Base-by-base conservation (phyloP, 2,329 filamentous ascomycete species). In the Leptoxyphium fumago region DNA sequence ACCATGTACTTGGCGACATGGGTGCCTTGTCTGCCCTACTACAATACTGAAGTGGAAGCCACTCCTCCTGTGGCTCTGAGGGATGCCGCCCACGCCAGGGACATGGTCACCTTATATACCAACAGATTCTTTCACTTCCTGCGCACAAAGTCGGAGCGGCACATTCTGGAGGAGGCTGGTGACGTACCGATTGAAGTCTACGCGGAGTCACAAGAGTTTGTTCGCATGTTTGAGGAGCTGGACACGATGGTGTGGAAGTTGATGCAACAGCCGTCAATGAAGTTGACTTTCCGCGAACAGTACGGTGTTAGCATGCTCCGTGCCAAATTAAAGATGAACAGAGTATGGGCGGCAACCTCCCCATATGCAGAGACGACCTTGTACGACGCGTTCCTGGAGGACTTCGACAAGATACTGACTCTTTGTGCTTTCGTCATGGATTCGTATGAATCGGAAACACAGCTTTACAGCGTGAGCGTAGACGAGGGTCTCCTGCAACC, bases 401-500 rank as follows among this genome's bases (percentile, higher is more conserved):
- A 57, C 2, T 59, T 58, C 41, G 54, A 60, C 28, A 52, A 60
- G 21, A 56, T 59, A 18, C 49, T 58, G 11, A 50, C 50, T 13
- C 56, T 55, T 39, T 56, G 55, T 45, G 48, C 45, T 17, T 52
- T 55, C 39, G 52, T 58, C 38, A 49, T 58, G 47, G 49, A 49
- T n/a, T 51, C 46, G 34, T 56, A 58, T 41, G 49, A 53, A 15
- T 47, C 55, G 10, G 11, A 17, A 5, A 42, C 48, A 18, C 48
- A 55, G 7, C 44, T 59, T 2, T 53, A 59, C 42, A 51, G 51
- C 8, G 53, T 56, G 29, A 54, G 50, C 38, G 34, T 59, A 7
- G 57, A 60, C 43, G 57, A 60, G 45, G 55, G 55, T 9, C 46
- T 60, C 17, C 49, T 60, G 3, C 50, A 54, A 29, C 54, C 57